Base-by-base conservation (phyloP, 2,329 filamentous ascomycete genomes). In the Alternaria sp. region DNA sequence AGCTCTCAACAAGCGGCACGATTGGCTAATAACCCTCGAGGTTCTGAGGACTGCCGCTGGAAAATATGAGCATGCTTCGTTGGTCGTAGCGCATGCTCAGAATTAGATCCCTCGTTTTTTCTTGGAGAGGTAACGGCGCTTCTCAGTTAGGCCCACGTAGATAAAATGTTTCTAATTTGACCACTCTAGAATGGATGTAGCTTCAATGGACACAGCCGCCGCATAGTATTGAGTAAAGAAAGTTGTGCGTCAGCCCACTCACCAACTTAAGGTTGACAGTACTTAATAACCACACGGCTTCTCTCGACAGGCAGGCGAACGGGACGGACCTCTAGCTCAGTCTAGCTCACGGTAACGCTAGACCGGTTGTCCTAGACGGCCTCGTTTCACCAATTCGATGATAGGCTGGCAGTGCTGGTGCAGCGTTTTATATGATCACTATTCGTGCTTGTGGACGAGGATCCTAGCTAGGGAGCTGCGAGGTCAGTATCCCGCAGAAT, bases 291-390 rank as follows among this genome's bases (percentile, higher is more conserved):
- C 10, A 34, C 14, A 26, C 31, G 17, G 33, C 5, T 37, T 21
- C 31, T 37, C 34, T 24, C 39, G 23, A 23, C 33, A 33, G 17
- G 42, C 33, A 54, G 39, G 28, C 26, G 29, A 41, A 50, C 55
- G 60, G 62, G 31, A 54, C 58, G 56, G 54, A 44, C 58, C 61
- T 46, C 33, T 60, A 54, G 53, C 36, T 41, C 24, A 54, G 37
- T 31, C 40, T 37, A 48, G 34, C 10, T n/a, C 24, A 17, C 9
- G n/a, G 31, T 31, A 33, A 10, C 11, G 29, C 44, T 24, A 34
- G 3, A 39, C 31, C 10, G 28, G 24, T 36, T 29, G 17, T 17
- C 6, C 10, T 21, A 11, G 28, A 29, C 14, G n/a, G 13, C 11
- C 28, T 33, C 14, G 52, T 40, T 26, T 40, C 44, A 41, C 36